Evolutionary conservation across 2,329 filamentous ascomycete genomes (phyloP).

Genomic region (Cytospora paraplurivora): DNA sequence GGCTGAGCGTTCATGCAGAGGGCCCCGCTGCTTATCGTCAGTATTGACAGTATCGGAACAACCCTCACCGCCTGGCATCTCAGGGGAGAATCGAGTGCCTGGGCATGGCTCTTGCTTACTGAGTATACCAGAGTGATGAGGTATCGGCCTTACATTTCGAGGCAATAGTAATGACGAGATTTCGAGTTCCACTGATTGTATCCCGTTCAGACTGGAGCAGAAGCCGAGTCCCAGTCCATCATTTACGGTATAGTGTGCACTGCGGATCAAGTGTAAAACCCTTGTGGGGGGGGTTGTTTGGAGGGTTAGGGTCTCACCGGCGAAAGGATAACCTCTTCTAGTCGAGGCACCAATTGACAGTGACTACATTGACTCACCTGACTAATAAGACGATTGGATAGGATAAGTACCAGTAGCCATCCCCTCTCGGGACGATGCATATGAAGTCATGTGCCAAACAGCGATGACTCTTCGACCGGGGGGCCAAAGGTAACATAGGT

Average conservation of each 20-base stretch:
- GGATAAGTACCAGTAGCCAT: neutral
- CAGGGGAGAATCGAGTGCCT: neutral
- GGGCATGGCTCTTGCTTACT: neutral
- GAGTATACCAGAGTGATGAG: too few species aligned
- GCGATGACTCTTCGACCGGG: neutral
- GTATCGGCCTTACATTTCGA: too few species aligned
- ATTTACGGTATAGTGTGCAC: too few species aligned
- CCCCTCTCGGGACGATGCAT: neutral
- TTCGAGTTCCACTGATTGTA: too few species aligned
- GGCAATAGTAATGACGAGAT: too few species aligned
- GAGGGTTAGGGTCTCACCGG: too few species aligned
- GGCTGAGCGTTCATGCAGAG: conserved; percentile 17
- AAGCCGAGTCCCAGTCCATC: neutral
- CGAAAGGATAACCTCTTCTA: too few species aligned
- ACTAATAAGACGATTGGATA: neutral
- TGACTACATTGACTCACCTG: too few species aligned
- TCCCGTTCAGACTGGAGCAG: neutral
- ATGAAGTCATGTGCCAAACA: neutral
- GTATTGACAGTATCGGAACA: neutral
- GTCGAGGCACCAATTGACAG: too few species aligned
- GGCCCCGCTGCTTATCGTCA: conserved; percentile 16
- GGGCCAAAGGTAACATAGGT: neutral
- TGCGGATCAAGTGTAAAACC: neutral
- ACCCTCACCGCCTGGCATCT: conserved; percentile 16
- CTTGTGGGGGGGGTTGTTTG: too few species aligned